Percentiles rank a stretch among this genome's conserved stretches.
Evolutionary conservation across 148 eudicot genomes (phyloP).

Genomic region (Chenopodium formosanum): DNA sequence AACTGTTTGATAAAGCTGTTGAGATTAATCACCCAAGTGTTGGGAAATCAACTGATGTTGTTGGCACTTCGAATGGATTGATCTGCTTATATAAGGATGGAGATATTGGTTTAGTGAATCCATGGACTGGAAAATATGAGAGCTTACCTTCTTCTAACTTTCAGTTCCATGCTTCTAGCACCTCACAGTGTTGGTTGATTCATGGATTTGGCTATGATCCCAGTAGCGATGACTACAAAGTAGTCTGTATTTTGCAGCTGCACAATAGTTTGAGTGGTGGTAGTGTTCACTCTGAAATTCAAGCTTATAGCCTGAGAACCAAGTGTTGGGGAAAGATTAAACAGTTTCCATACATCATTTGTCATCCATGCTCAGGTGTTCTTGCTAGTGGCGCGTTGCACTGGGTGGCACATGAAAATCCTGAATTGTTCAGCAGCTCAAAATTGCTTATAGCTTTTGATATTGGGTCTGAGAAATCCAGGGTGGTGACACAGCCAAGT

Average conservation of each 20-base stretch:
- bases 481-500: constrained; percentile 6
- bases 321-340: constrained; percentile 8
- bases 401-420: constrained; percentile 8
- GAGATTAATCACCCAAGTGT: background rate
- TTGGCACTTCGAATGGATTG: constrained; percentile 14
- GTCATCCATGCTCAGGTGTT: constrained; percentile 8
- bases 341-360: background rate
- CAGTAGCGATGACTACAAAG: constrained; percentile 14
- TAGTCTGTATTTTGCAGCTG: constrained; percentile 1
- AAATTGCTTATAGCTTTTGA: constrained; percentile 5
- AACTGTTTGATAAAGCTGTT: constrained; percentile 11
- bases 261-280: background rate
- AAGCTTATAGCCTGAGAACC: constrained; percentile 4
- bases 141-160: background rate
- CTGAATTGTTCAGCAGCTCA: background rate
- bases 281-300: constrained; percentile 2
- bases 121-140: background rate
- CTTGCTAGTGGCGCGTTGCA: constrained; percentile 16
- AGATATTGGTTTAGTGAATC: constrained; percentile 7
- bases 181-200: background rate
- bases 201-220: constrained; percentile 23
- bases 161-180: background rate
- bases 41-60: background rate
- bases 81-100: constrained; percentile 3
- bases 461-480: constrained; percentile 15